These are phyloP conservation scores for Calonectria honghensis DNA, from an alignment of 2,329 filamentous ascomycete genomes.

Conservation along the genomic window DNA sequence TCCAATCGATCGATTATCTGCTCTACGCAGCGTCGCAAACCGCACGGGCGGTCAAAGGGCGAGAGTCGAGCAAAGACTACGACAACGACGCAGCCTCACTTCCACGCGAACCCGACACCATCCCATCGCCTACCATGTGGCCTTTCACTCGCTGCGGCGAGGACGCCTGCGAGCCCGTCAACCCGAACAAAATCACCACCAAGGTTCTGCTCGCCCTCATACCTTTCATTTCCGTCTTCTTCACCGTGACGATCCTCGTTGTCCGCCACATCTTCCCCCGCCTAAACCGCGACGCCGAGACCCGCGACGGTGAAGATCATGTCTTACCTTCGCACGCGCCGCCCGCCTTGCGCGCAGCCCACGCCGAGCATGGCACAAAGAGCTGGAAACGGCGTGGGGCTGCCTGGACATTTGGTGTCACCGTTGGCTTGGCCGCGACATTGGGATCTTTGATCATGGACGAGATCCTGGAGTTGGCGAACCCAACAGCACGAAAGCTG, in stretches of 20 bases:
- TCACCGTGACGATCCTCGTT: slow-evolving; percentile 76
- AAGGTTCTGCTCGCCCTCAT: slow-evolving; percentile 76
- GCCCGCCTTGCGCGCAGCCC: slow-evolving; percentile 73
- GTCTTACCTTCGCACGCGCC: slow-evolving; percentile 79
- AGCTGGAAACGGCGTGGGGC: slow-evolving; percentile 71
- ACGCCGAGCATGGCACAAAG: slow-evolving; percentile 75
- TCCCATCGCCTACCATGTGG: slow-evolving; percentile 58
- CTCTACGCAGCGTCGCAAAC: slow-evolving; percentile 14
- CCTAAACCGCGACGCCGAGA: slow-evolving; percentile 74
- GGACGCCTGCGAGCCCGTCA: slow-evolving; percentile 72
- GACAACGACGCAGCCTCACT: slow-evolving; percentile 7
- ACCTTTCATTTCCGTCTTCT: slow-evolving; percentile 83
- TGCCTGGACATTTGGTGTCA: slow-evolving; percentile 83
- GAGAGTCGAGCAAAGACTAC: neutral
- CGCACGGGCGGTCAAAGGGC: slow-evolving; percentile 9
- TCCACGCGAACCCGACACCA: neutral
- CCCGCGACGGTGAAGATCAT: slow-evolving; percentile 75
- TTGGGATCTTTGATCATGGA: slow-evolving; percentile 88
- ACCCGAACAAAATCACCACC: slow-evolving; percentile 63
- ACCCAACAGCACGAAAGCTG: slow-evolving; percentile 78
- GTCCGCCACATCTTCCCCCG: slow-evolving; percentile 82
- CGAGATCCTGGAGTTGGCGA: slow-evolving; percentile 86
- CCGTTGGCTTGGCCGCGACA: slow-evolving; percentile 84
- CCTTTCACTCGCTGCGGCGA: slow-evolving; percentile 70
- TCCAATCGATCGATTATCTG: neutral